Evolutionary conservation across 441 rosid genomes (phyloP), one percentile per base, ranked within the genome.

Genomic region (Lagerstroemia fauriei): DNA sequence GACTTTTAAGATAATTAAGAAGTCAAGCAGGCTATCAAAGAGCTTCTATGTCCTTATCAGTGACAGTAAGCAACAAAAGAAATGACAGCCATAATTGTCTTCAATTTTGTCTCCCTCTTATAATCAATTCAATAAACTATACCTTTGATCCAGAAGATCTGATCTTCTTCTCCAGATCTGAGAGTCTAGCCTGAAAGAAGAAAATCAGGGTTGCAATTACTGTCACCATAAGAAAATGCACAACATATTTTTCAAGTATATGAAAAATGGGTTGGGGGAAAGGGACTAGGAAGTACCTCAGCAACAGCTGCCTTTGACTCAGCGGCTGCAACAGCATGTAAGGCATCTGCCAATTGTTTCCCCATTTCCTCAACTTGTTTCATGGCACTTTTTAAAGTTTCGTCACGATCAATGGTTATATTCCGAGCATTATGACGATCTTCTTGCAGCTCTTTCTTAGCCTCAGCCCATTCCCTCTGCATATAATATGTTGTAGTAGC

Each of bases 401-500:
- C 92, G 56, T 92, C 98, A 72, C 97, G 93, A 75, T 91, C 98
- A 56, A 88, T 86, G 80, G 87, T 87, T 75, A 93, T 91, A 80
- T 78, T 87, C 83, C 95, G 96, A 47, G 90, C 91, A 89, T 87
- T 90, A 82, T 91, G 93, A 76, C 92, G 89, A 88, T 92, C 98
- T 87, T 91, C 95, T 87, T 94, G 97, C 85, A 95, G 86, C 84
- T 97, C 97, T 79, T 86, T 91, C 91, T 93, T 97, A 72, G 95
- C 97, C 87, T 94, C 96, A 79, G 94, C 96, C 99, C 98, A 95
- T 89, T 97, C 99, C 86, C 91, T 92, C 99, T 97, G 84, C 79
- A 84, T 14, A 76, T 78, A 56, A 56, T 71, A 38, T 17, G 38
- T 71, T 57, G 51, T 24, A 61, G 50, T 20, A 53, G 56, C 69